Base-by-base conservation (phyloP, 202 grass and related monocot genomes). In the Sporobolus alterniflorus region DNA sequence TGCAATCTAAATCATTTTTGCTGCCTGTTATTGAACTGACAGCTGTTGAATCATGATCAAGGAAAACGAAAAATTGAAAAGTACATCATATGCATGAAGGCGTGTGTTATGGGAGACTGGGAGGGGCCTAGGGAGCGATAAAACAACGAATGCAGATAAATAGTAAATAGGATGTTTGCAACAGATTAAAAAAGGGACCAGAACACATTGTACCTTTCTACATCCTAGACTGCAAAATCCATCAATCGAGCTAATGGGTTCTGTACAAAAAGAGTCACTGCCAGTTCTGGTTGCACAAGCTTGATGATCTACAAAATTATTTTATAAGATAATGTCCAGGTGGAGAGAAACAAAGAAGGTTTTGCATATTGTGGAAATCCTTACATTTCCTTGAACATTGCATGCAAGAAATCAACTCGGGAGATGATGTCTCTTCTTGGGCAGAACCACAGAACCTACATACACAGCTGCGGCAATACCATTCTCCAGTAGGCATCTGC, bases 321-420 rank as follows among this genome's bases (percentile, higher is more conserved):
- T 78, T 42, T 66, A 56, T 79, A 76, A 83, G 68, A 86, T 33
- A 88, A 56, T 78, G 50, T 43, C 22, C 9, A 62, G n/a, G 64
- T 55, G 55, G n/a, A 65, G 22, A 79, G 9, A 46, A 8, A 14
- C 11, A 20, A 18, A 42, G 28, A 50, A 11, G 31, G 55, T 13
- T 30, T 20, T 31, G 41, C 20, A 69, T 13, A 79, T 44, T 51
- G 79, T 60, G 73, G 43, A 50, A 83, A 92, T 25, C 44, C 88
- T 83, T 89, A 98, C 95, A 98, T 93, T 98, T 98, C 75, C 91
- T 83, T 76, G 82, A 91, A 78, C 92, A 98, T 39, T 95, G 95
- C 44, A 50, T 66, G 67, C 95, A 98, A 83, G 88, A 84, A 68
- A 93, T 67, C 83, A 98, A 80, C 46, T 83, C 83, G 48, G 80